phyloP scores from a whole-genome alignment of 176 grass and related monocot genomes.

The Puya raimondii region DNA sequence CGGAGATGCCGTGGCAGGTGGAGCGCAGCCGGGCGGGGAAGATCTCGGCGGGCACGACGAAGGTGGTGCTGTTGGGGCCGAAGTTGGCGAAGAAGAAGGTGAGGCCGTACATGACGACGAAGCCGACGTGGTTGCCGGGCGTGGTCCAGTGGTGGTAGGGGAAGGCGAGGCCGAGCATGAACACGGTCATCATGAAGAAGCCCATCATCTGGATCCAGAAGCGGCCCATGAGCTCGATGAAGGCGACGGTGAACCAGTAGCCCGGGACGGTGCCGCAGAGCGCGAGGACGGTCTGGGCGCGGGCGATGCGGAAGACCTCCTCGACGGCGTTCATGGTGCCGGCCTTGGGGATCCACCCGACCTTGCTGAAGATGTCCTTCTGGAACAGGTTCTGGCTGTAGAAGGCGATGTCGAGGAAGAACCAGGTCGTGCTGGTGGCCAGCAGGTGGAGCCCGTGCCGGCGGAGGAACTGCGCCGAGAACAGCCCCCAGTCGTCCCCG shows the following conservation, averaged over 20 bases:
- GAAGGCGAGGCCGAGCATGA: slow-evolving; percentile 47
- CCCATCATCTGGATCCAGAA: slow-evolving; percentile 73
- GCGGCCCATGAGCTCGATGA: slow-evolving; percentile 56
- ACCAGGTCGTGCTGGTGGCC: slow-evolving; percentile 63
- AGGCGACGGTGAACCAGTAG: slow-evolving; percentile 81
- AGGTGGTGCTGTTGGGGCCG: slow-evolving; percentile 41
- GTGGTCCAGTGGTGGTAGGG: slow-evolving; percentile 50
- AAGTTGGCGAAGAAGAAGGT: slow-evolving; percentile 62
- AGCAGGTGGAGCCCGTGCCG: slow-evolving; percentile 58
- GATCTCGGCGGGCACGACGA: slow-evolving; percentile 65
- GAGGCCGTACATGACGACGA: slow-evolving; percentile 52
- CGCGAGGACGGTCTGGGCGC: slow-evolving; percentile 57
- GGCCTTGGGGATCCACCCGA: slow-evolving; percentile 59
- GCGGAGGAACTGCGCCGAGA: slow-evolving; percentile 42
- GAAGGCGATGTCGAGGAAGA: slow-evolving; percentile 77
- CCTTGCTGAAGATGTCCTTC: slow-evolving; percentile 76
- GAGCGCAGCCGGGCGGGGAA: slow-evolving; percentile 67
- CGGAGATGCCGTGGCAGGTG: slow-evolving; percentile 65
- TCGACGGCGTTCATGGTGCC: slow-evolving; percentile 64
- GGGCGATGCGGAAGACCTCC: slow-evolving; percentile 51
- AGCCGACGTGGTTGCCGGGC: slow-evolving; percentile 32
- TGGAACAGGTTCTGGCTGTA: slow-evolving; percentile 91
- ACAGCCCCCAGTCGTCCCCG: slow-evolving; percentile 40
- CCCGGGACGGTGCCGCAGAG: slow-evolving; percentile 70
- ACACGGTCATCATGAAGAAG: slow-evolving; percentile 65